phyloP scores from a whole-genome alignment of 352 stramenopile species.

The Phytophthora macrochlamydospora region DNA sequence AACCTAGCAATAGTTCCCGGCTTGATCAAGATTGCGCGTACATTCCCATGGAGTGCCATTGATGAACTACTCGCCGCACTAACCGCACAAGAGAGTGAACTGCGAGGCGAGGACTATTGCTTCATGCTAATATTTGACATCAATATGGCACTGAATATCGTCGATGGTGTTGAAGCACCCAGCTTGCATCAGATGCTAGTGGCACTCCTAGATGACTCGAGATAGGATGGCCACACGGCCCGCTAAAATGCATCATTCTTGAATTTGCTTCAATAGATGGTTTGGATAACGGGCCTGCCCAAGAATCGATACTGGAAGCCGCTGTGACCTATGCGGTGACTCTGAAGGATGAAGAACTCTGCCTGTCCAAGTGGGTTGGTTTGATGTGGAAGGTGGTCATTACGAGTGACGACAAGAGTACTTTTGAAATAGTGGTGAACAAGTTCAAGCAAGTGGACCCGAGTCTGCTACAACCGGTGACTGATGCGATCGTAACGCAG shows the following conservation, averaged over 20 bases:
- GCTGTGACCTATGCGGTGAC: not conserved
- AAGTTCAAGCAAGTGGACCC: constrained; percentile 7
- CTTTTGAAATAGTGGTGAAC: not conserved
- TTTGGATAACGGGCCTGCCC: not conserved
- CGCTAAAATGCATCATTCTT: no score
- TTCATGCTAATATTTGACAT: no score
- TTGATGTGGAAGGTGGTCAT: constrained; percentile 10
- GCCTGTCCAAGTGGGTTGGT: not conserved
- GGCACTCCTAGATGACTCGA: no score
- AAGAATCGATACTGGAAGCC: constrained; percentile 1
- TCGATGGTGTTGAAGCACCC: not conserved
- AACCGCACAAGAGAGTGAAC: no score
- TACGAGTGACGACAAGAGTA: not conserved
- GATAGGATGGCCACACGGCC: no score
- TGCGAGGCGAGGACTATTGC: no score
- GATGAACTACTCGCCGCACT: no score
- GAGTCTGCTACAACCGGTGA: not conserved
- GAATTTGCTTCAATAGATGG: not conserved
- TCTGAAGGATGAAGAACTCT: not conserved
- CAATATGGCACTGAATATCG: constrained; percentile 5
- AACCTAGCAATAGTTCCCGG: constrained; percentile 1
- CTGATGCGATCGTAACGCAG: not conserved
- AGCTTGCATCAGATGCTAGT: no score
- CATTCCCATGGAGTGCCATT: constrained; percentile 21
- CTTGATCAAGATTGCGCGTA: constrained; percentile 3